Evolutionary conservation across 257 asterid genomes (phyloP).

Genomic region (Prunella vulgaris): DNA sequence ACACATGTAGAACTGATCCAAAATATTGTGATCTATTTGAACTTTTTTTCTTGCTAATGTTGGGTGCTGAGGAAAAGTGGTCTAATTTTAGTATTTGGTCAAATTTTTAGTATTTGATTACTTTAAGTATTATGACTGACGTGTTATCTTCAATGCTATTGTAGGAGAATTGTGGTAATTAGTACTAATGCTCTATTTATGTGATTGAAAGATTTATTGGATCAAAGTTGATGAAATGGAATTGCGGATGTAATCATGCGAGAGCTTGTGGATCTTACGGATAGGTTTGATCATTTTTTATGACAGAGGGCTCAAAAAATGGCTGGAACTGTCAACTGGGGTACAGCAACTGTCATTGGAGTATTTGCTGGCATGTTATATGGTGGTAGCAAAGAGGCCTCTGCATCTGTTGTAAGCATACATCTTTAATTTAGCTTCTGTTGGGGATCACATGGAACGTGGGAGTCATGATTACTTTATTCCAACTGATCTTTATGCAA

Average conservation of each 20-base stretch:
- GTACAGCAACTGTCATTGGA: constrained; percentile 82
- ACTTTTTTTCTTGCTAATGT: background rate
- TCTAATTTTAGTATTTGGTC: too few relatives aligned
- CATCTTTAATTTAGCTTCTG: background rate
- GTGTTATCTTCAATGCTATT: background rate
- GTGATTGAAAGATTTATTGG: background rate
- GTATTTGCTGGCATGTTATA: constrained; percentile 88
- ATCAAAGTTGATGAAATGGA: too few relatives aligned
- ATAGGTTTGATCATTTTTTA: constrained; percentile 7
- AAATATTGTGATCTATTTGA: too few relatives aligned
- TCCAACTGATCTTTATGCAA: background rate
- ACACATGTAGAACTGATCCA: too few relatives aligned
- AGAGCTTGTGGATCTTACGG: constrained; percentile 6
- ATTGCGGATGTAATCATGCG: too few relatives aligned
- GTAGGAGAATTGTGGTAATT: background rate
- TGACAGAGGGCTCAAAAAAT: constrained; percentile 42
- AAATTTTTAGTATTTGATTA: background rate
- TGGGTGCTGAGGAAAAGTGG: too few relatives aligned
- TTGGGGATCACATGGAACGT: background rate
- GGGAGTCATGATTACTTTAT: background rate
- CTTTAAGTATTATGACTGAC: too few relatives aligned
- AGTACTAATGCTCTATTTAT: background rate
- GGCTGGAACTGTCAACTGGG: constrained; percentile 88
- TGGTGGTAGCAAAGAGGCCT: constrained; percentile 98
- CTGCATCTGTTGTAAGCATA: constrained; percentile 89